Evolutionary conservation across 441 rosid genomes (phyloP).

Genomic region (Raphanus hybrid): DNA sequence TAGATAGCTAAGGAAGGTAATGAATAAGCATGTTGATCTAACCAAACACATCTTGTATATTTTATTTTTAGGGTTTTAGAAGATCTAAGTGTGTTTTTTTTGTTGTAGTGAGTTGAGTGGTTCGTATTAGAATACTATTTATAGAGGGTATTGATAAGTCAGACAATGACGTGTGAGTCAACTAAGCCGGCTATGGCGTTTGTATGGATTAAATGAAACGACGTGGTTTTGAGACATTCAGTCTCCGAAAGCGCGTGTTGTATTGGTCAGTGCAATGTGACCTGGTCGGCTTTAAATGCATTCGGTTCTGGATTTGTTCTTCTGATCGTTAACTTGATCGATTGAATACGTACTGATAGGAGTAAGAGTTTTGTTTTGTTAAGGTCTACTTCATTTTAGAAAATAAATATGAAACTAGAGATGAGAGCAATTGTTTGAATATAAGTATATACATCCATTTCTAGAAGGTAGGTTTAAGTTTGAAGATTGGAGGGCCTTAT

Average conservation of each 20-base stretch:
- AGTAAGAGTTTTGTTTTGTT: slow-evolving; percentile 27
- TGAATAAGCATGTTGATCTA: slow-evolving; percentile 30
- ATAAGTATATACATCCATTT: not conserved
- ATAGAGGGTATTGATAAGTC: slow-evolving; percentile 10
- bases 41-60: slow-evolving; percentile 26
- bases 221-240: not conserved
- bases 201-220: slow-evolving; percentile 21
- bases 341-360: slow-evolving; percentile 1
- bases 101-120: slow-evolving; percentile 28
- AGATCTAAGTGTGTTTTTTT: slow-evolving; percentile 22
- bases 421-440: not conserved
- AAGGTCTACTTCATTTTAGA: not conserved
- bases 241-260: slow-evolving; percentile 35
- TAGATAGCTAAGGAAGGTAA: slow-evolving; percentile 21
- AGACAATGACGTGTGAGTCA: slow-evolving; percentile 27
- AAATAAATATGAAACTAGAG: not conserved
- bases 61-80: not conserved
- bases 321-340: slow-evolving; percentile 26
- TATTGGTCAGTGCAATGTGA: slow-evolving; percentile 31
- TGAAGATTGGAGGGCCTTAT: not conserved
- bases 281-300: slow-evolving; percentile 19
- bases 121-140: slow-evolving; percentile 18
- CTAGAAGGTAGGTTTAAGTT: not conserved
- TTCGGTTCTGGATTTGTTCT: slow-evolving; percentile 29
- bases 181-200: slow-evolving; percentile 31